Conservation (phyloP, 2,329 filamentous ascomycete genomes). For the Alternaria incomplexa region DNA sequence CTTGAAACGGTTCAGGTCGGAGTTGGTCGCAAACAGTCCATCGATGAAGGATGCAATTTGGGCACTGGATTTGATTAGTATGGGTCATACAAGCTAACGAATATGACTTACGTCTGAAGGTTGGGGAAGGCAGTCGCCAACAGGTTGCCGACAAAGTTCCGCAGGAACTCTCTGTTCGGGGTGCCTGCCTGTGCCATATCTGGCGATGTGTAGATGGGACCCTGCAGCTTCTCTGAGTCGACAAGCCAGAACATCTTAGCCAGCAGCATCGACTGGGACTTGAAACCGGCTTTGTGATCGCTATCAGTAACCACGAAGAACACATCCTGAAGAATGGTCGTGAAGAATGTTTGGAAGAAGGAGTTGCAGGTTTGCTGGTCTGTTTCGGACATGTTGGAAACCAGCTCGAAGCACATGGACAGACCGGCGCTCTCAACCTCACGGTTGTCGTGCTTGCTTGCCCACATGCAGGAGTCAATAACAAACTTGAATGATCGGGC, state of each 20-base stretch:
- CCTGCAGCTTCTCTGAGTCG: constrained; percentile 86
- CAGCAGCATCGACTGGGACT: constrained; percentile 92
- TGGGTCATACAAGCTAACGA: not conserved
- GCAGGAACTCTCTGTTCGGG: constrained; percentile 87
- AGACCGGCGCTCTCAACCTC: constrained; percentile 95
- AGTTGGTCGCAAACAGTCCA: constrained; percentile 85
- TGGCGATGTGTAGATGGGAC: constrained; percentile 79
- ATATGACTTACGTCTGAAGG: constrained; percentile 75
- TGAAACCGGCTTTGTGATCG: constrained; percentile 99
- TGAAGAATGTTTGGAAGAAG: constrained; percentile 98
- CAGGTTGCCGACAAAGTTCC: constrained; percentile 83
- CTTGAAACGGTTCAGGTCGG: constrained; percentile 92
- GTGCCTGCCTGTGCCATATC: constrained; percentile 86
- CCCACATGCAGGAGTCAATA: constrained; percentile 99
- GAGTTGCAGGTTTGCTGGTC: constrained; percentile 85
- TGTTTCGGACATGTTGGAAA: constrained; percentile 95
- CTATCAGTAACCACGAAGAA: constrained; percentile 98
- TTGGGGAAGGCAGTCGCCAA: constrained; percentile 93
- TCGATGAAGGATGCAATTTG: constrained; percentile 93
- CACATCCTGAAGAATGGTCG: constrained; percentile 93
- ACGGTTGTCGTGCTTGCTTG: constrained; percentile 99
- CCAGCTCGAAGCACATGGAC: constrained; percentile 96
- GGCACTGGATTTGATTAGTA: constrained; percentile 60
- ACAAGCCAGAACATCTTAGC: constrained; percentile 97
- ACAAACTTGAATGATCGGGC: constrained; percentile 98